Conservation (phyloP, 2,329 filamentous ascomycete species). For the Fusarium mundagurra region DNA sequence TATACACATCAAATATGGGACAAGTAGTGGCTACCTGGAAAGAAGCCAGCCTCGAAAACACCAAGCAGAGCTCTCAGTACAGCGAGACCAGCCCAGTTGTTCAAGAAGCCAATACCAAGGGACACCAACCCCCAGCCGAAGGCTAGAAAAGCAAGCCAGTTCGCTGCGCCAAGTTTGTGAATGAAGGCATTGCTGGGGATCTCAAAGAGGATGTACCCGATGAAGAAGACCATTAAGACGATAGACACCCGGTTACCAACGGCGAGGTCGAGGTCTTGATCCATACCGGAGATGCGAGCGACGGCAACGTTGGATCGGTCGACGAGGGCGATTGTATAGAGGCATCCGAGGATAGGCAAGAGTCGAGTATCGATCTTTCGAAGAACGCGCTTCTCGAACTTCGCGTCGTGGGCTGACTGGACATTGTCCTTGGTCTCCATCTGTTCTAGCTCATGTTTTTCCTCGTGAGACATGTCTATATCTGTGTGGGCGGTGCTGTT, state of each 20-base stretch:
- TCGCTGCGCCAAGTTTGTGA: slow-evolving; percentile 24
- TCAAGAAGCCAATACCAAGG: slow-evolving; percentile 19
- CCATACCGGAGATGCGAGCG: slow-evolving; percentile 30
- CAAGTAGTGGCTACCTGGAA: not conserved
- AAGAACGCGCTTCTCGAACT: slow-evolving; percentile 25
- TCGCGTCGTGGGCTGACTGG: not conserved
- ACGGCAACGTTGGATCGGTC: slow-evolving; percentile 29
- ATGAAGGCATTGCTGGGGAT: slow-evolving; percentile 30
- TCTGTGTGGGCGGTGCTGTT: not conserved
- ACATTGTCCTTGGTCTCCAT: not conserved
- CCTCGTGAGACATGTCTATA: not conserved
- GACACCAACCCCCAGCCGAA: slow-evolving; percentile 23
- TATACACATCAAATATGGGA: accelerated
- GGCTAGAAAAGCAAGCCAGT: slow-evolving; percentile 26
- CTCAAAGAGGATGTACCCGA: slow-evolving; percentile 27
- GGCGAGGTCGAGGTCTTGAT: slow-evolving; percentile 18
- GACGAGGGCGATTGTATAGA: slow-evolving; percentile 30
- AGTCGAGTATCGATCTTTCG: slow-evolving; percentile 23
- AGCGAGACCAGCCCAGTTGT: slow-evolving; percentile 19
- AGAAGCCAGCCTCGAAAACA: slow-evolving; percentile 31
- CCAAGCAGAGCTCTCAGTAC: slow-evolving; percentile 10
- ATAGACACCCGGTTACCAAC: slow-evolving; percentile 9
- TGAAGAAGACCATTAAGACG: slow-evolving; percentile 32
- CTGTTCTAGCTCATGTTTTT: slow-evolving; percentile 7
- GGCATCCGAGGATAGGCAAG: slow-evolving; percentile 19